Base-by-base conservation (phyloP, 2,329 filamentous ascomycete genomes). In the Periconia macrospinosa region DNA sequence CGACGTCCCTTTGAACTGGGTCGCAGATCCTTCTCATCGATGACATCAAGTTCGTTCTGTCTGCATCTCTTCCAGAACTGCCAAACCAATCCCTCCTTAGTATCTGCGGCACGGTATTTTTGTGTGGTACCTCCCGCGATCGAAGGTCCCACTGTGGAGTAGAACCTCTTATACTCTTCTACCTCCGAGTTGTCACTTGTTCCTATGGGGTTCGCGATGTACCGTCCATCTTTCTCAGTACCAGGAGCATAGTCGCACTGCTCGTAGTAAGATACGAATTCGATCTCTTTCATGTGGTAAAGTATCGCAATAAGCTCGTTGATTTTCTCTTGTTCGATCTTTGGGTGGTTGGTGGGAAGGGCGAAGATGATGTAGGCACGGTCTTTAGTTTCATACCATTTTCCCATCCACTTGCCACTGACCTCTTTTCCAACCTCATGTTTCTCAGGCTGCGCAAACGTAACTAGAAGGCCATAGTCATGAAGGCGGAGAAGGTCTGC, bases 371-470 rank as follows among this genome's bases (percentile, higher is more conserved):
- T 20, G 15, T 43, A 43, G 15, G 47, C 17, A 14, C 47, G 37
- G n/a, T 49, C 47, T n/a, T 49, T 49, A 2, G 42, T n/a, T n/a
- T 49, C 47, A 27, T 41, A 49, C 37, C 40, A 43, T 19, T 42
- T 42, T 6, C 45, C 45, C 19, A 14, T 37, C 27, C 35, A 19
- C 33, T 37, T 13, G 10, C 46, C 46, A 14, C 35, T 41, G 30
- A n/a, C 13, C 30, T 48, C 46, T 27, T 41, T n/a, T 3, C 47
- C 47, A 15, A 10, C 9, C 13, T 6, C 14, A 8, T 11, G 15
- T 6, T 19, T 23, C 18, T 33, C 37, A 7, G 19, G 14, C 40
- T 42, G 37, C 19, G 47, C 47, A 20, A 42, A 40, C 6, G 40
- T 49, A 7, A 43, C 40, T 30, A 49, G 14, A 5, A 49, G 17